Evolutionary conservation across 1,139 yeast species (phyloP).

Genomic region (Pichia inconspicua): DNA sequence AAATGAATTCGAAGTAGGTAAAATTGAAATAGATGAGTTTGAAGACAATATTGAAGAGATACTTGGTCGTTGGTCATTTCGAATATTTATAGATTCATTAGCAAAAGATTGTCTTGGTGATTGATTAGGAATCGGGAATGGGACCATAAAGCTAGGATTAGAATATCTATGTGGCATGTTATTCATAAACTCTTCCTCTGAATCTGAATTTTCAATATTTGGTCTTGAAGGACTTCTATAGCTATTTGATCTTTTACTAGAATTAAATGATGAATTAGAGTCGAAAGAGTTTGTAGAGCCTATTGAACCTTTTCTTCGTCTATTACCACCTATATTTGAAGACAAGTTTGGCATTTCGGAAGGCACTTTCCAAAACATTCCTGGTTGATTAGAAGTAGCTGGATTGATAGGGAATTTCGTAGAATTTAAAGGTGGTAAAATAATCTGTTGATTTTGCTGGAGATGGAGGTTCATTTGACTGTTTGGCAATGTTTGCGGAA

Average conservation of each 20-base stretch:
- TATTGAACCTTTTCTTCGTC: conserved; percentile 24
- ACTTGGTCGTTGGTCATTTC: conserved; percentile 9
- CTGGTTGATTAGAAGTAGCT: conserved; percentile 21
- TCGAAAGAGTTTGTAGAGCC: conserved; percentile 28
- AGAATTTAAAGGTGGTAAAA: conserved; percentile 23
- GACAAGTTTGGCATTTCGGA: conserved; percentile 27
- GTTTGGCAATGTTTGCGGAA: neutral
- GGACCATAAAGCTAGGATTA: conserved; percentile 16
- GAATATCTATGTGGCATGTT: conserved; percentile 16
- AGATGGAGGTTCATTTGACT: neutral
- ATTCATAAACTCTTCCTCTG: conserved; percentile 30
- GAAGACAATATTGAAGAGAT: conserved; percentile 5
- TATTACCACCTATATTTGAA: neutral
- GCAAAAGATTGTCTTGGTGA: conserved; percentile 43
- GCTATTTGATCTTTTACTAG: conserved; percentile 1
- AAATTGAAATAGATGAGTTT: neutral
- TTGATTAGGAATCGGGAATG: conserved; percentile 14
- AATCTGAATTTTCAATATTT: conserved; percentile 27
- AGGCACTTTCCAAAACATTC: conserved; percentile 36
- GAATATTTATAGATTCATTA: conserved; percentile 15
- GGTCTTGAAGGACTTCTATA: neutral
- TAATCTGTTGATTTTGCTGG: conserved; percentile 13
- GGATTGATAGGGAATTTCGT: conserved; percentile 9
- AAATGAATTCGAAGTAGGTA: neutral
- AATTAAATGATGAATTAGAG: conserved; percentile 11